Evolutionary conservation across 1,284 basidiomycete species (phyloP), one percentile per base, ranked within the genome.

Genomic region (Malassezia yamatoensis): DNA sequence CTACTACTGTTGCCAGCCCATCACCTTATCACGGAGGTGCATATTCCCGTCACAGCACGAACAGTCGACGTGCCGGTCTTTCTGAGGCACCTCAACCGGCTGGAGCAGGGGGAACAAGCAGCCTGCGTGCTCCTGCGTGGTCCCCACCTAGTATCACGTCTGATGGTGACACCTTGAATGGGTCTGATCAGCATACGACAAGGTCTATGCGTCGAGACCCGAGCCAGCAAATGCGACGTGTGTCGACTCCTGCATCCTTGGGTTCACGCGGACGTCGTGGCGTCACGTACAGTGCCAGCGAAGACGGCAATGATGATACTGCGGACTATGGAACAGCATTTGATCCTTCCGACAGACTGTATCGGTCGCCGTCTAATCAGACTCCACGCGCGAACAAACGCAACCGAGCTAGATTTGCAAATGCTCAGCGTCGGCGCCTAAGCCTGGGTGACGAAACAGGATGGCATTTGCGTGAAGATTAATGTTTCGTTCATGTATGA

Each of bases 221-320:
- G 5, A 16, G 15, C 5, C 16, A 9, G 3, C 49, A 50, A 11
- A 16, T 16, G 12, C 35, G 37, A 4, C 49, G 54, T 9, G 54
- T 51, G 1, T 59, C 58, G 2, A 55, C 61, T 1, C 66, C 66
- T 15, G 39, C 61, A 9, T 64, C 62, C 48, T 53, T 69, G 7
- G 65, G 65, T 13, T 51, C 55, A 8, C 51, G 67, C 5, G 67
- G 67, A 18, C 53, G 67, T 6, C 60, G 67, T 36, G 67, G 67
- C 15, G 47, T 51, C 8, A 59, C 62, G 0, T 69, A 69, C 45
- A 56, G 57, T n/a, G 62, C 59, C 16, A 59, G 62, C 34, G 60
- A 49, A 24, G 37, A 49, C 18, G 47, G 47, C 24, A 21, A 24
- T 20, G 48, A 50, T 15, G 37, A 40, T 13, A 12, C 48, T 8